Base-by-base conservation (phyloP, 768 basidiomycete genomes). In the Kwoniella sp. region DNA sequence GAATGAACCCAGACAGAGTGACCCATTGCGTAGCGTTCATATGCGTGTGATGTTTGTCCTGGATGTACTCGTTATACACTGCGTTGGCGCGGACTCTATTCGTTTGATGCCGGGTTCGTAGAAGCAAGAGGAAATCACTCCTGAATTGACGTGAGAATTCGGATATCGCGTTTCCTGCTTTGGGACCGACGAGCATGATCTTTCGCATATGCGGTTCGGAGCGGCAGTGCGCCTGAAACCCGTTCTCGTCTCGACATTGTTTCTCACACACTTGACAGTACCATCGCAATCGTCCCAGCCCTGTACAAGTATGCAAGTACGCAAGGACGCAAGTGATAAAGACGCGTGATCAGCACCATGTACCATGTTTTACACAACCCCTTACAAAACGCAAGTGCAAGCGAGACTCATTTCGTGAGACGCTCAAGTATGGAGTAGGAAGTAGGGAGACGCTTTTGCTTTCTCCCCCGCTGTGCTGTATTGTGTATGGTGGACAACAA, bases 21-120 rank as follows among this genome's bases (percentile, higher is more conserved):
- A 97, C 91, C 93, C 95, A 99, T 53, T 91, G 88, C 15, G 96
- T 98, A 6, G 94, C 82, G 81, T 99, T 99, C 96, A 99, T 99
- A 83, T 99, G 96, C 29, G 96, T 83, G 80, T 98, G 96, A 49
- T 82, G 77, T 82, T 93, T 94, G 82, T 97, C 94, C 60, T 89
- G 85, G 69, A 99, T 99, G 81, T 91, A 95, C 79, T 98, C 96
- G 80, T 99, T 94, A 72, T 99, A 99, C 15, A 98, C 95, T 51
- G 86, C 88, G 77, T 99, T 99, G 26, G 92, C 92, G 68, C 88
- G 86, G 33, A 98, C 92, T 51, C 96, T 89, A 79, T 97, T 95
- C 2, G 96, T 98, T 12, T 91, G 90, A 79, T 91, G 93, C 87
- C 93, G 85, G 69, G 95, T 85, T 13, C 91, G 92, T 13, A 99